phyloP scores from a whole-genome alignment of 257 asterid species.

The Capsicum pubescens region DNA sequence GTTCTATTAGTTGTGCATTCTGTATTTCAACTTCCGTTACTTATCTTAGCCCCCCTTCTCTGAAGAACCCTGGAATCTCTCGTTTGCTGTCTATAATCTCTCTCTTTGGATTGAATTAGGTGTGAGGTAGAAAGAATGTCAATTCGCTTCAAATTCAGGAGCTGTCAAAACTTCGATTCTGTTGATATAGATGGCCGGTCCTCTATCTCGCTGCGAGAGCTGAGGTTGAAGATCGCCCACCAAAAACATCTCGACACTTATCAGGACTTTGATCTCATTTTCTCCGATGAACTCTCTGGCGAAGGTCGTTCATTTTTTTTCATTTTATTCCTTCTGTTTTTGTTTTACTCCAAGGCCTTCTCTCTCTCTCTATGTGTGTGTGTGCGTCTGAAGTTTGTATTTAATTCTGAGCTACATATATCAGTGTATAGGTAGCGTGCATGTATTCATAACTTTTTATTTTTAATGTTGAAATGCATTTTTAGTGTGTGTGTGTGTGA shows the following conservation, averaged over 20 bases:
- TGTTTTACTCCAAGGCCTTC: background rate
- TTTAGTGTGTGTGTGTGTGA: background rate
- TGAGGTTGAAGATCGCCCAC: conserved; percentile 51
- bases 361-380: background rate
- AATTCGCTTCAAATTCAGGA: conserved; percentile 81
- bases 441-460: background rate
- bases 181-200: conserved; percentile 62
- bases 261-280: conserved; percentile 82
- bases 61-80: conserved; percentile 9
- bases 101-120: background rate
- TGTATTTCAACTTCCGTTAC: conserved; percentile 7
- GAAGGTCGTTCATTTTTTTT: conserved; percentile 48
- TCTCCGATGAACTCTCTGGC: conserved; percentile 69
- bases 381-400: background rate
- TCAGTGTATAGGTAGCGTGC: background rate
- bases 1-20: background rate
- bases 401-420: background rate
- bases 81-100: too few species aligned
- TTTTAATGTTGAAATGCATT: background rate
- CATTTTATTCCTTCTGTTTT: background rate
- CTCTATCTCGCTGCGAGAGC: conserved; percentile 65
- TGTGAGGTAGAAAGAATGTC: conserved; percentile 53
- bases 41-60: background rate
- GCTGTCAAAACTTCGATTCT: conserved; percentile 64
- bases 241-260: conserved; percentile 51